Base-by-base conservation (phyloP, 345 rosid genomes). In the Aegle marmelos region DNA sequence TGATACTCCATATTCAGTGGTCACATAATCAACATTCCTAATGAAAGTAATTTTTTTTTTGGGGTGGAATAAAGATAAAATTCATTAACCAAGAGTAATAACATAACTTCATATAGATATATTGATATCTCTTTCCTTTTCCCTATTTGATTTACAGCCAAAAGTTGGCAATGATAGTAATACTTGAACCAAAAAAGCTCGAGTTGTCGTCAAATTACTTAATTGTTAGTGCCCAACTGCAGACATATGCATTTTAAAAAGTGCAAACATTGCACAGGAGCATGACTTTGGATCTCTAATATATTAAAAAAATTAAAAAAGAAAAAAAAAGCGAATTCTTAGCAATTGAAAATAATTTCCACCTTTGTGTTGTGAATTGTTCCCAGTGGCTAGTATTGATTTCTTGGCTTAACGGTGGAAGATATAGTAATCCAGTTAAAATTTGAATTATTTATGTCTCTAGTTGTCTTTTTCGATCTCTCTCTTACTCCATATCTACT, bases 241-340 rank as follows among this genome's bases (percentile, higher is more conserved):
- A 3, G 1, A 41, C 13, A 10, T 13, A 45, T 11, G 50, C 50
- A 41, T 0, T 41, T 41, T 2, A 41, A 41, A 11, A 41, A 41
- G 50, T 45, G 13, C 5, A 45, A 10, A 0, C 4, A 3, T 13
- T 0, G 4, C 5, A 14, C 17, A 10, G 3, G 1, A 0, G 50
- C 50, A 10, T 41, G 50, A 11, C 50, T 11, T 10, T 0, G 4
- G 4, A 41, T 41, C 14, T 11, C 1, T 41, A 10, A 0, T 11
- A 60, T 25, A 0, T n/a, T n/a, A n/a, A n/a, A n/a, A n/a, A n/a
- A n/a, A n/a, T n/a, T n/a, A n/a, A n/a, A 60, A 10, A 60, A 60
- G 1, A 24, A 10, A 9, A 17, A 37, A 7, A 0, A 0, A 33
- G 65, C 17, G 9, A 34, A 66, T 19, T 66, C 37, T 66, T 21